Base-by-base conservation (phyloP, 495 filamentous ascomycete genomes). In the Venustampulla echinocandica region DNA sequence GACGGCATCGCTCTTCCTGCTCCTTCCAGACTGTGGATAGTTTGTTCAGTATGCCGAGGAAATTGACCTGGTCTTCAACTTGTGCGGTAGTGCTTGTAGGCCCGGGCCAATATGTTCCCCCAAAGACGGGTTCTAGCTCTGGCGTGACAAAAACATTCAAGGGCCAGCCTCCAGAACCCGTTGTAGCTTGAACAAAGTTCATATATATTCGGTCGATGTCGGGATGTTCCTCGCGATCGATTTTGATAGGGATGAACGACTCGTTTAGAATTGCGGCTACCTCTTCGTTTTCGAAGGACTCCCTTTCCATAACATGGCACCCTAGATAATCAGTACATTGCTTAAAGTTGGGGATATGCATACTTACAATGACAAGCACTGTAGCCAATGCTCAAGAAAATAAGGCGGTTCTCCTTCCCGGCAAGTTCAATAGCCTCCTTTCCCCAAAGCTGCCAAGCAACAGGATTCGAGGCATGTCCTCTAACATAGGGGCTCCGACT, bases 161-260 rank as follows among this genome's bases (percentile, higher is more conserved):
- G 10, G 92, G 92, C 93, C 93, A 98, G 20, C 92, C 92, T 2
- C 89, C 93, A 1, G 82, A 87, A 15, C 87, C 88, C 27, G 82
- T 94, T 13, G 90, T 90, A 4, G 90, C 90, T 68, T 95, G 87
- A 23, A 93, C 86, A 67, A 93, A 98, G 66, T 95, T 95, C 85
- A 96, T 94, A 61, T 97, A 98, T 47, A 97, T 89, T 42, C 87
- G 82, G 60, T 98, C 92, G 54, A 97, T 78, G 61, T 97, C 90
- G 1, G 93, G 92, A 25, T 90, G 82, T 62, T 96, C 90, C 63
- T 98, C 92, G 22, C 90, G 80, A 61, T 98, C 92, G 53, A 97
- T 75, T 54, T 95, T 84, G 64, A 98, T 82, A 6, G 92, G 92
- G 18, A 98, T 81, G 63, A 97, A 97, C 37, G 80, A 74, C 45